phyloP scores from a whole-genome alignment of 495 filamentous ascomycete genomes.

The Ramalina intermedia region DNA sequence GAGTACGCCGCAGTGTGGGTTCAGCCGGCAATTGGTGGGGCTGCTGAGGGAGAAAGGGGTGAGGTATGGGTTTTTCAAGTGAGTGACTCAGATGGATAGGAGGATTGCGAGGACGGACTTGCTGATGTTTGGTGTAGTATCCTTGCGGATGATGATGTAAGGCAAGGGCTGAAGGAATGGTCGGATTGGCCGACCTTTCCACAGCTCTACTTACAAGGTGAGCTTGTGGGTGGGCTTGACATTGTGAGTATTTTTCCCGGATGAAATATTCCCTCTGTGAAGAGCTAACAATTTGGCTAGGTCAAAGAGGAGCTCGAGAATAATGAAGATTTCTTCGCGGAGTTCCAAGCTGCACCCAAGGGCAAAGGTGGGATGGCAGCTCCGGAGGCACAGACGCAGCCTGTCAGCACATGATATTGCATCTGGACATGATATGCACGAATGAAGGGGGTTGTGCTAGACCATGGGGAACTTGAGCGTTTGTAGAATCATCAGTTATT shows the following conservation, averaged over 20 bases:
- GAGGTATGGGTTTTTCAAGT: slow-evolving; percentile 98
- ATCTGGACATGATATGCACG: too few relatives aligned
- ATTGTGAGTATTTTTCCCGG: slow-evolving; percentile 52
- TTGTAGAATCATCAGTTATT: too few relatives aligned
- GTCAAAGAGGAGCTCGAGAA: slow-evolving; percentile 61
- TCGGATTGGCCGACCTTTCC: slow-evolving; percentile 91
- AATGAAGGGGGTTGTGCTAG: too few relatives aligned
- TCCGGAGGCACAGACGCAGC: slow-evolving; percentile 14
- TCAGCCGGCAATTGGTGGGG: slow-evolving; percentile 75
- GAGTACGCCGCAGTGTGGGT: slow-evolving; percentile 82
- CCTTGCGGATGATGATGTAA: slow-evolving; percentile 88
- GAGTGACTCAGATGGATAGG: slow-evolving; percentile 19
- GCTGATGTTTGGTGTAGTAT: slow-evolving; percentile 1
- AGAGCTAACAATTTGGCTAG: slow-evolving; percentile 22
- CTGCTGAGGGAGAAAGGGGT: slow-evolving; percentile 76
- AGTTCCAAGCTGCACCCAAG: slow-evolving; percentile 38
- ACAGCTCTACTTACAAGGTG: slow-evolving; percentile 70
- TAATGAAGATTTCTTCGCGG: slow-evolving; percentile 63
- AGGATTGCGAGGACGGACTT: background rate
- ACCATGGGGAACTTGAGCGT: too few relatives aligned
- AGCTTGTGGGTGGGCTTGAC: slow-evolving; percentile 84
- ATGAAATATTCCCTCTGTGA: background rate
- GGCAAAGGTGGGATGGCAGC: slow-evolving; percentile 17
- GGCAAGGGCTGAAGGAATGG: slow-evolving; percentile 72
- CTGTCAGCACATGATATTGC: slow-evolving; percentile 7